These are phyloP conservation scores for Echium plantagineum DNA, from an alignment of 257 asterid species.

Conservation along the genomic window DNA sequence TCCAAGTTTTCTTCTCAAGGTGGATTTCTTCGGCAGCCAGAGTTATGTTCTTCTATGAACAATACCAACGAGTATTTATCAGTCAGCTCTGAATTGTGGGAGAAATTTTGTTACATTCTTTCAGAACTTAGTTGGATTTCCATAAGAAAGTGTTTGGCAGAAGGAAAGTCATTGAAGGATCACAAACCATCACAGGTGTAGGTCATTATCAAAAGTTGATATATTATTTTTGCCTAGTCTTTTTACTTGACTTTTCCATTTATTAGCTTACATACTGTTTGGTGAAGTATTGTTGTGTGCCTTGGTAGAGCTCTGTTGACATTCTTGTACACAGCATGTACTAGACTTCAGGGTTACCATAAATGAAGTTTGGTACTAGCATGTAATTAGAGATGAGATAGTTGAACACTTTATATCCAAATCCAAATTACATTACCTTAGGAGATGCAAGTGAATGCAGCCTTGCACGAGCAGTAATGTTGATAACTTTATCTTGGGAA, in stretches of 20 bases:
- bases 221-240: conserved; percentile 6
- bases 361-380: not conserved
- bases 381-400: too few relatives aligned
- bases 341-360: not conserved
- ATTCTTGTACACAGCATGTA: too few relatives aligned
- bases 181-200: conserved; percentile 68
- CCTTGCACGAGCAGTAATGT: not conserved
- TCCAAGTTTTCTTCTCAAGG: conserved; percentile 56
- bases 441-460: not conserved
- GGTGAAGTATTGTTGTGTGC: too few relatives aligned
- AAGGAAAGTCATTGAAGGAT: conserved; percentile 70
- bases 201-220: conserved; percentile 8
- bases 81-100: conserved; percentile 45
- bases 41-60: conserved; percentile 26
- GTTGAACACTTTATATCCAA: too few relatives aligned
- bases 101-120: conserved; percentile 52
- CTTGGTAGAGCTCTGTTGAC: not conserved
- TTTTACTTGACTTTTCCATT: conserved; percentile 10
- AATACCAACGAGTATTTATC: conserved; percentile 23
- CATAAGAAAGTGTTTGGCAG: conserved; percentile 60
- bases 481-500: not conserved
- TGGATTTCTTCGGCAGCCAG: conserved; percentile 69
- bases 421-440: not conserved
- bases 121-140: conserved; percentile 74
- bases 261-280: not conserved